Conservation (phyloP, 768 basidiomycete genomes). For the Termitomyces heimii region DNA sequence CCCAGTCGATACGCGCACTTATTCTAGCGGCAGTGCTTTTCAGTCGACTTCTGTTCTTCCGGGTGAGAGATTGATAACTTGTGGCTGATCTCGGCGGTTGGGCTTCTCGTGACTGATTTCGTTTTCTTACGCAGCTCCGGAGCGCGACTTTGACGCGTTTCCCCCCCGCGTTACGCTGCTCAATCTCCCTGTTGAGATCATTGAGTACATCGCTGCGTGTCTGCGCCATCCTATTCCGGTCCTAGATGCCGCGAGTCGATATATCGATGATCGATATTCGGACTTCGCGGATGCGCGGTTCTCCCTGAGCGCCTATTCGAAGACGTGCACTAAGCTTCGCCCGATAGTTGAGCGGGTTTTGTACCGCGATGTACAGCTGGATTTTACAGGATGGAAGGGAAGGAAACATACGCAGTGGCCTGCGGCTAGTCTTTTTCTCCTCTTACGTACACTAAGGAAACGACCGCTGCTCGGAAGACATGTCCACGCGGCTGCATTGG, state of each 20-base stretch:
- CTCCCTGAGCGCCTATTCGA: constrained; percentile 17
- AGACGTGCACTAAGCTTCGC: constrained; percentile 17
- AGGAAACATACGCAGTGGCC: constrained; percentile 23
- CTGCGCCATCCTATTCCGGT: constrained; percentile 14
- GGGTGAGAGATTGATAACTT: not conserved
- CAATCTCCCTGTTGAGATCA: constrained; percentile 22
- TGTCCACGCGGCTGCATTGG: constrained; percentile 18
- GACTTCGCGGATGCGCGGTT: constrained; percentile 21
- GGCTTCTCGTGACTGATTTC: not conserved
- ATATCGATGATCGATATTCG: constrained; percentile 21
- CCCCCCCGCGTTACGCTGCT: constrained; percentile 17
- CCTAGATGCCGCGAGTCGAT: constrained; percentile 19
- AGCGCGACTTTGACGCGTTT: constrained; percentile 5
- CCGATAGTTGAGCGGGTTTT: constrained; percentile 19
- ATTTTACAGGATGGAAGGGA: constrained; percentile 25
- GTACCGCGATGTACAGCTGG: constrained; percentile 23
- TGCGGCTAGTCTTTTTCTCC: constrained; percentile 19
- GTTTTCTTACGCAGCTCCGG: not conserved
- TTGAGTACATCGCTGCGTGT: constrained; percentile 20
- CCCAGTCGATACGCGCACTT: not conserved
- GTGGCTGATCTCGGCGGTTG: not conserved
- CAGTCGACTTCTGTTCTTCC: not conserved
- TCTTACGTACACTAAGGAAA: constrained; percentile 19
- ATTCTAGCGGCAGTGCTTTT: not conserved
- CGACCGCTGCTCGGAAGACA: constrained; percentile 20